Evolutionary conservation across 176 grass and related monocot genomes (phyloP).

Genomic region (Miscanthus lutarioriparius): DNA sequence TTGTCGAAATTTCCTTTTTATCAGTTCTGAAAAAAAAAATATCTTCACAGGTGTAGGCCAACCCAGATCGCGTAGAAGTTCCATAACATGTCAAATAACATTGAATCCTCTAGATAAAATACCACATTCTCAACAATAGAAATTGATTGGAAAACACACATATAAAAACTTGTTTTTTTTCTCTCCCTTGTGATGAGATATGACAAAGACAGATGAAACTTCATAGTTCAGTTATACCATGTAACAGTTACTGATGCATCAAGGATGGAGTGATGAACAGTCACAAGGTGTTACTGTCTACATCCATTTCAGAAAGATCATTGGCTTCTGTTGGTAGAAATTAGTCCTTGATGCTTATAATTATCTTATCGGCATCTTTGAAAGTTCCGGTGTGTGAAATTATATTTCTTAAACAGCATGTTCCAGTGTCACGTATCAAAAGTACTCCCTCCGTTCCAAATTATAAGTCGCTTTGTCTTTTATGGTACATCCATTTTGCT

Average conservation of each 20-base stretch:
- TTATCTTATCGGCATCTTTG: not conserved
- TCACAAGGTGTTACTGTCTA: not conserved
- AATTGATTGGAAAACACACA: not conserved
- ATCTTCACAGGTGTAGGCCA: not conserved
- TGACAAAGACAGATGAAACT: not conserved
- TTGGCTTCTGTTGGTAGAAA: slow-evolving; percentile 3
- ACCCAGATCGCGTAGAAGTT: not conserved
- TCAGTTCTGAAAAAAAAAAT: not conserved
- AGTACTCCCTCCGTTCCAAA: too few species aligned
- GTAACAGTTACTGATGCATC: not conserved
- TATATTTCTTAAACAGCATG: not conserved
- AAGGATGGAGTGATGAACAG: not conserved
- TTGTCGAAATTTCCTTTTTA: too few species aligned
- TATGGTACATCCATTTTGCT: too few species aligned
- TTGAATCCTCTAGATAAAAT: not conserved
- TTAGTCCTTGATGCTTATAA: not conserved
- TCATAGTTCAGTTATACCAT: not conserved
- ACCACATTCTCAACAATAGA: not conserved
- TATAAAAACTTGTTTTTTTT: not conserved
- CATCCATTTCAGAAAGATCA: slow-evolving; percentile 10
- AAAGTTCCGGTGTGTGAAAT: not conserved
- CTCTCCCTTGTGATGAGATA: not conserved
- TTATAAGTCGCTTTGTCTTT: too few species aligned
- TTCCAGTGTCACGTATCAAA: slow-evolving; percentile 5
- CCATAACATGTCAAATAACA: not conserved